Evolutionary conservation across 140 eudicot species (phyloP), one percentile per base, ranked within the genome.

Genomic region (Ambrosia hybrid): DNA sequence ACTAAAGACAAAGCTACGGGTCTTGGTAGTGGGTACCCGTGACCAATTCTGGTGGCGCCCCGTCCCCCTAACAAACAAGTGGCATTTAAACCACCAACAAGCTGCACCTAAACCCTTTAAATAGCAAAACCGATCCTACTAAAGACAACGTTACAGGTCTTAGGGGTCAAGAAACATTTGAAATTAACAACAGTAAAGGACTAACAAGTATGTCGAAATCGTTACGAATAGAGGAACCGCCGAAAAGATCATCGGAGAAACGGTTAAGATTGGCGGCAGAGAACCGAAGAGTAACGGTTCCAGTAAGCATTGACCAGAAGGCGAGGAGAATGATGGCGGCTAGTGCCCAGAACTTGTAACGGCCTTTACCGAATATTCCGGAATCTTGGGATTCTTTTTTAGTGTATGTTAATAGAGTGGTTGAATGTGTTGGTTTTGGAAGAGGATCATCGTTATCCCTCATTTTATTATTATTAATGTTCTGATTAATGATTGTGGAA

Each of bases 291-390:
- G 88, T 85, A 76, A 85, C 91, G 73, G 98, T 89, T 52, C 98
- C 95, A 72, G 98, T 84, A 51, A 92, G 80, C 89, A 92, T 89
- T 8, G 98, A 92, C 92, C 98, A 87, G 77, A 89, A 89, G 2
- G 96, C 95, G 34, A 92, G 83, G 36, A 92, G 82, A 53, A 89
- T 66, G 72, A 92, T 92, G 64, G 95, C 96, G 36, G 92, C 87
- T 60, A 92, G 64, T 12, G 92, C 92, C 90, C 90, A 92, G 38
- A 87, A 87, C 55, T 87, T 92, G 83, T 87, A 89, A 30, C 98
- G 88, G 61, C 95, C 95, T 65, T 85, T 77, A 16, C 89, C 48
- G 48, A 43, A 43, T 43, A 43, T 43, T 43, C 48, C n/a, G 10
- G 82, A 68, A 75, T 84, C 86, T 15, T 75, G 79, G 65, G 80